Evolutionary conservation across 345 rosid genomes (phyloP).

Genomic region (Citrus trifoliata): DNA sequence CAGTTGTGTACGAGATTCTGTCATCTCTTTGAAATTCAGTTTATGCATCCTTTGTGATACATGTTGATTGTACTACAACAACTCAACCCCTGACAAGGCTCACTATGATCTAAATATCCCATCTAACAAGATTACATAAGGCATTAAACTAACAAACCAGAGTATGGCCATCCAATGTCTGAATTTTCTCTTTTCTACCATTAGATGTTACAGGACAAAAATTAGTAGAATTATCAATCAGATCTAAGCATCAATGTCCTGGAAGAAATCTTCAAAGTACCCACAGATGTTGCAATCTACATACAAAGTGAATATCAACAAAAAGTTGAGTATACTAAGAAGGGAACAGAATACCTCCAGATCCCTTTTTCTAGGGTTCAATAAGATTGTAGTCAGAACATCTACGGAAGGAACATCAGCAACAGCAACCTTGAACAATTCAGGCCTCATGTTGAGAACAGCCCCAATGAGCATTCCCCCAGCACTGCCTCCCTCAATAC

Average conservation of each 20-base stretch:
- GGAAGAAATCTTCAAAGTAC: background rate
- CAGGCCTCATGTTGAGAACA: constrained; percentile 94
- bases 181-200: background rate
- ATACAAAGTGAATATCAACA: background rate
- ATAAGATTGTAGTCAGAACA: constrained; percentile 85
- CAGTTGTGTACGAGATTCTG: background rate
- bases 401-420: constrained; percentile 92
- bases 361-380: constrained; percentile 84
- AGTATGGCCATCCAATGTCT: background rate
- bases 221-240: background rate
- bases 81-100: too few relatives aligned
- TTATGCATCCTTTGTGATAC: too few relatives aligned
- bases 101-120: too few relatives aligned
- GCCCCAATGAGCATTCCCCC: constrained; percentile 91
- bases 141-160: too few relatives aligned
- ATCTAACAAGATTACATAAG: too few relatives aligned
- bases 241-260: background rate
- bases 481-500: constrained; percentile 89
- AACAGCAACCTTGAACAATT: constrained; percentile 81
- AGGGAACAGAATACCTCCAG: constrained; percentile 63
- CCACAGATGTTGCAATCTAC: background rate
- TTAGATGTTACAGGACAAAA: background rate
- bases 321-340: background rate
- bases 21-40: background rate
- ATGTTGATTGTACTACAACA: too few relatives aligned